Evolutionary conservation across 1,139 yeast species (phyloP).

Genomic region (Debaryomyces sp.): DNA sequence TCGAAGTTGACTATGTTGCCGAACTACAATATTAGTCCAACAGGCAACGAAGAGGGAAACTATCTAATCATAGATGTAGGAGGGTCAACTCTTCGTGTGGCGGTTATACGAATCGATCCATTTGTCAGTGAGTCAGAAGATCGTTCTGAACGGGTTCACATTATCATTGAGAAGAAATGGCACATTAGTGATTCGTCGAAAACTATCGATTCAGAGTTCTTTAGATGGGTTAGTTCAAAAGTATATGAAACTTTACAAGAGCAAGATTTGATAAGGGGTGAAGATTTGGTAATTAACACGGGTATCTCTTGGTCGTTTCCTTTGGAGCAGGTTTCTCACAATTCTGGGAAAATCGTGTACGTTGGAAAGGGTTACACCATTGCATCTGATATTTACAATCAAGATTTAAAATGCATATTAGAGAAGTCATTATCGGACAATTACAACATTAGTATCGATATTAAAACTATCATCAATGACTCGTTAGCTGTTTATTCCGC

Average conservation of each 20-base stretch:
- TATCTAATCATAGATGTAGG: slow-evolving; percentile 56
- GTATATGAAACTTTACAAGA: slow-evolving; percentile 31
- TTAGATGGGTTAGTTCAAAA: slow-evolving; percentile 40
- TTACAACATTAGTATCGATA: slow-evolving; percentile 30
- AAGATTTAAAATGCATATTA: slow-evolving; percentile 46
- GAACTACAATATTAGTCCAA: slow-evolving; percentile 43
- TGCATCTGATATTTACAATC: slow-evolving; percentile 37
- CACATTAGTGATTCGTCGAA: slow-evolving; percentile 41
- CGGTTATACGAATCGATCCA: slow-evolving; percentile 42
- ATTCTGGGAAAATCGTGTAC: slow-evolving; percentile 47
- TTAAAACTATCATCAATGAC: slow-evolving; percentile 43
- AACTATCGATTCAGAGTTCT: slow-evolving; percentile 40
- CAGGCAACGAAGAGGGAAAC: slow-evolving; percentile 46
- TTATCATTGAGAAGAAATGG: slow-evolving; percentile 45
- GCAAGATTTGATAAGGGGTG: slow-evolving; percentile 27
- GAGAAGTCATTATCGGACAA: slow-evolving; percentile 30
- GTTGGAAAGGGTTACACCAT: slow-evolving; percentile 57
- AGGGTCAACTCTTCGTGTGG: slow-evolving; percentile 55
- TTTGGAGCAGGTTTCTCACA: slow-evolving; percentile 43
- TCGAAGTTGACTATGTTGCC: slow-evolving; percentile 51
- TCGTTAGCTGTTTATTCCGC: slow-evolving; percentile 53
- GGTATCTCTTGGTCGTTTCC: slow-evolving; percentile 68
- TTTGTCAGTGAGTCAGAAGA: slow-evolving; percentile 13
- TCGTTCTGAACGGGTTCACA: slow-evolving; percentile 26
- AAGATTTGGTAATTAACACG: slow-evolving; percentile 28